Conservation (phyloP, 768 basidiomycete genomes). For the Boletus subparvulus region DNA sequence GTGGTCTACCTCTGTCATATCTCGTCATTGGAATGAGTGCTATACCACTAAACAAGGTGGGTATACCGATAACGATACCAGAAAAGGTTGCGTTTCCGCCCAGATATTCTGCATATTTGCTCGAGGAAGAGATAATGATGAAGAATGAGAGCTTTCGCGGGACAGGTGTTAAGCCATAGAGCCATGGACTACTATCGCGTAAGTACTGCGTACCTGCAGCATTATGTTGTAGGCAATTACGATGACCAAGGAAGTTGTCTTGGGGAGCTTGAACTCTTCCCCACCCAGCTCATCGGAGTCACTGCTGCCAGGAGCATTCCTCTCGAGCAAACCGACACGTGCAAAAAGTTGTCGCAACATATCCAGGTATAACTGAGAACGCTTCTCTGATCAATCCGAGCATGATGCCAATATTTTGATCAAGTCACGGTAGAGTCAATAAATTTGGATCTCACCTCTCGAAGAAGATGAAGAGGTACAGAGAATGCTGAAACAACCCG, state of each 20-base stretch:
- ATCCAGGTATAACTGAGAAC: not conserved
- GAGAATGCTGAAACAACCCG: not conserved
- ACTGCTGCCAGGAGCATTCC: not conserved
- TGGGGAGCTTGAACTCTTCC: slow-evolving; percentile 48
- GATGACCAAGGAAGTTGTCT: slow-evolving; percentile 44
- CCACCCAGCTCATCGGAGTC: slow-evolving; percentile 25
- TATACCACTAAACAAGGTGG: slow-evolving; percentile 59
- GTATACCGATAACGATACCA: slow-evolving; percentile 66
- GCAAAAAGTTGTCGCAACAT: slow-evolving; percentile 11
- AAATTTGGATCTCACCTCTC: not conserved
- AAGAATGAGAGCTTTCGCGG: slow-evolving; percentile 60
- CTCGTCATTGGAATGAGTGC: slow-evolving; percentile 54
- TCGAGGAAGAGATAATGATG: slow-evolving; percentile 66
- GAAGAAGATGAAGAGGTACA: not conserved
- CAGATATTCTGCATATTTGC: slow-evolving; percentile 57
- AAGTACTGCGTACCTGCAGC: slow-evolving; percentile 40
- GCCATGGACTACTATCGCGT: not conserved
- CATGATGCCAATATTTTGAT: not conserved
- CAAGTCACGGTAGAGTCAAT: not conserved
- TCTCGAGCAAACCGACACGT: not conserved
- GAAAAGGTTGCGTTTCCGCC: slow-evolving; percentile 72
- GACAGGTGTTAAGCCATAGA: not conserved
- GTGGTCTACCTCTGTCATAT: slow-evolving; percentile 51
- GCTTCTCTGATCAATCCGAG: not conserved
- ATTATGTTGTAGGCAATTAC: slow-evolving; percentile 44